Percentiles rank a stretch among this genome's conserved stretches.
Evolutionary conservation across 495 filamentous ascomycete genomes (phyloP).

Genomic region (Hyphodiscus hymeniophilus): DNA sequence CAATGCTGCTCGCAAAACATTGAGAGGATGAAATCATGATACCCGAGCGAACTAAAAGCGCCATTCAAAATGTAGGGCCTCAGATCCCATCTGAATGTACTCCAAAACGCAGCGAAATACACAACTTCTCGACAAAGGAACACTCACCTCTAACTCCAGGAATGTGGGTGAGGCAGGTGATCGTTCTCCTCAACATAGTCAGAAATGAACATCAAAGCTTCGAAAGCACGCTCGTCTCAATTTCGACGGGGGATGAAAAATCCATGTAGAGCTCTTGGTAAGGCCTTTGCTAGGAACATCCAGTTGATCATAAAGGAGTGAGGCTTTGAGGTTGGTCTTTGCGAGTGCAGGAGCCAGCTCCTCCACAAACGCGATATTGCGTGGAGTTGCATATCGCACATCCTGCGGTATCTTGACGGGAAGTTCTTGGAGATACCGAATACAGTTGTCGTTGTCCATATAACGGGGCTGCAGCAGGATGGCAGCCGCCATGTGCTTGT

Average conservation of each 20-base stretch:
- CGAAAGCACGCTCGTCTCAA: not conserved
- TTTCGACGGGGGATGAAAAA: not conserved
- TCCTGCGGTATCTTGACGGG: too few relatives aligned
- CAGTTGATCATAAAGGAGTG: too few relatives aligned
- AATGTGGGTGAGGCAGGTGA: not conserved
- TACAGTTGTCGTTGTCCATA: too few relatives aligned
- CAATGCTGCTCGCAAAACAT: not conserved
- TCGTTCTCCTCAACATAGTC: not conserved
- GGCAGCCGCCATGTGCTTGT: too few relatives aligned
- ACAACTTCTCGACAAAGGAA: not conserved
- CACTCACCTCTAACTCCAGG: not conserved
- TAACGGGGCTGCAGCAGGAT: too few relatives aligned
- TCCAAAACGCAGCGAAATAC: not conserved
- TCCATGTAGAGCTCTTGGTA: not conserved
- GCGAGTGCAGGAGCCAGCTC: too few relatives aligned
- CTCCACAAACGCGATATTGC: too few relatives aligned
- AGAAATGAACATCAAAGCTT: not conserved
- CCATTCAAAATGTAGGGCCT: not conserved
- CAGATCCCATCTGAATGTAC: not conserved
- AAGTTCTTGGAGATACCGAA: too few relatives aligned
- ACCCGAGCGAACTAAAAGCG: not conserved
- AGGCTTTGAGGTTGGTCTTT: too few relatives aligned
- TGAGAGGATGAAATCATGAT: not conserved
- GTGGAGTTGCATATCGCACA: too few relatives aligned
- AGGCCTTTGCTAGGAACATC: too few relatives aligned